Evolutionary conservation across 371 early-diverging fungal species (phyloP).

Genomic region (Syncephalastrum sp.): DNA sequence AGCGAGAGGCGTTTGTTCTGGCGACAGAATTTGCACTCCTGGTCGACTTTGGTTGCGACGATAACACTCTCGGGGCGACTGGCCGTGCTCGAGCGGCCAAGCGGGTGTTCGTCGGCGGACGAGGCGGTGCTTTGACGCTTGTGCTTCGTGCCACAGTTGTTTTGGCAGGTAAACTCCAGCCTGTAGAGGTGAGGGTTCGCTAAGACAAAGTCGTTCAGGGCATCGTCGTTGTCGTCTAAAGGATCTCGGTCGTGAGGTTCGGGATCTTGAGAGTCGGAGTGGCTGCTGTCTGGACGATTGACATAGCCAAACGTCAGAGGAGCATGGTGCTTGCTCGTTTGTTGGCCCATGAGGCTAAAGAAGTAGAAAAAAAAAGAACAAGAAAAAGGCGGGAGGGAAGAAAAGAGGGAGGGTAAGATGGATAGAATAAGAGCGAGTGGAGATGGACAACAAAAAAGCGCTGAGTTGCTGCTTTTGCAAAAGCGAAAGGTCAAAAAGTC

Average conservation of each 20-base stretch:
- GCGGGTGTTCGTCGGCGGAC: not conserved
- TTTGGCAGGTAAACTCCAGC: conserved; percentile 30
- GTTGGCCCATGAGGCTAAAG: conserved; percentile 26
- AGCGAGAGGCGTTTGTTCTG: conserved; percentile 30
- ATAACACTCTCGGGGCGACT: conserved; percentile 9
- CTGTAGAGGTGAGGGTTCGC: conserved; percentile 39
- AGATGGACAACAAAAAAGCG: too few species aligned
- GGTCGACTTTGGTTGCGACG: conserved; percentile 15
- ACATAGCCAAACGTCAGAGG: conserved; percentile 42
- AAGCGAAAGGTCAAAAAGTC: too few species aligned
- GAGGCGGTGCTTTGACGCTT: not conserved
- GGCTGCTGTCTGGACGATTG: conserved; percentile 4
- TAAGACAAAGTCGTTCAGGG: conserved; percentile 26
- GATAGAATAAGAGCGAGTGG: too few species aligned
- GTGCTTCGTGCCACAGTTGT: conserved; percentile 9
- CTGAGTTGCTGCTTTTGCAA: too few species aligned
- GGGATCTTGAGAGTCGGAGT: conserved; percentile 9
- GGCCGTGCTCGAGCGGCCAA: not conserved
- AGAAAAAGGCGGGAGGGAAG: conserved; percentile 1
- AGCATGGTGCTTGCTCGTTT: conserved; percentile 32
- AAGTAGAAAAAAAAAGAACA: conserved; percentile 7
- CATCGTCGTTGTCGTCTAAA: conserved; percentile 6
- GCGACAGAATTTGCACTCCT: conserved; percentile 26
- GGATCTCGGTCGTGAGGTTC: conserved; percentile 6
- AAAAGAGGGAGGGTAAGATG: not conserved